Evolutionary conservation across 768 basidiomycete genomes (phyloP), one percentile per base, ranked within the genome.

Genomic region (Kwoniella sp.): DNA sequence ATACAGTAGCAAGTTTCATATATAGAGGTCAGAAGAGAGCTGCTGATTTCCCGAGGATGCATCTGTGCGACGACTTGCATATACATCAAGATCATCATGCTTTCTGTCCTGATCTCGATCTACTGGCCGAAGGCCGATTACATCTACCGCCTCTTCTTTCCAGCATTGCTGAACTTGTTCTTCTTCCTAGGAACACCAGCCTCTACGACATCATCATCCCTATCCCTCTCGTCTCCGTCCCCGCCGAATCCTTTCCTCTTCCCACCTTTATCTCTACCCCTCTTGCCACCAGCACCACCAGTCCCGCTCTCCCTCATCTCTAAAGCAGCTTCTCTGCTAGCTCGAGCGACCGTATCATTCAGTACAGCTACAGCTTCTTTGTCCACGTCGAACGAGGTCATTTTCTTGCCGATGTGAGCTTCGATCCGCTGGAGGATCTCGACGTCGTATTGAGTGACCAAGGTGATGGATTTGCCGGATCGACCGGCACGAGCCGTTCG

Each of bases 381-480:
- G 74, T 92, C 91, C 0, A 88, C 88, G 22, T 72, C 77, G 84
- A 90, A 98, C 37, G 89, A 82, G 55, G 88, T 88, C 87, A 99
- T 89, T 80, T 92, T 90, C 82, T 95, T 95, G 44, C 87, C 93
- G 22, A 90, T 87, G 7, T 95, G 92, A 22, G 86, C 84, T 79
- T 99, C 96, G 74, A 98, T 97, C 9, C 96, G 88, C 80, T 96
- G 92, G 4, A 97, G 81, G 49, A 97, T 85, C 81, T 98, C 96
- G 58, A 99, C 92, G 70, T 99, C 96, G 80, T 98, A 99, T 81
- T 99, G 96, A 5, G 95, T 92, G 24, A 97, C 93, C 46, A 99
- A 85, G n/a, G 94, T 96, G 72, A 99, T 90, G 0, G 91, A 88
- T 82, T 97, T 97, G 48, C 96, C 96, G 1, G 92, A 87, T 47